Percentiles rank a stretch among this genome's conserved stretches.
Evolutionary conservation across 768 basidiomycete species (phyloP).

Genomic region (Galerina sulciceps): DNA sequence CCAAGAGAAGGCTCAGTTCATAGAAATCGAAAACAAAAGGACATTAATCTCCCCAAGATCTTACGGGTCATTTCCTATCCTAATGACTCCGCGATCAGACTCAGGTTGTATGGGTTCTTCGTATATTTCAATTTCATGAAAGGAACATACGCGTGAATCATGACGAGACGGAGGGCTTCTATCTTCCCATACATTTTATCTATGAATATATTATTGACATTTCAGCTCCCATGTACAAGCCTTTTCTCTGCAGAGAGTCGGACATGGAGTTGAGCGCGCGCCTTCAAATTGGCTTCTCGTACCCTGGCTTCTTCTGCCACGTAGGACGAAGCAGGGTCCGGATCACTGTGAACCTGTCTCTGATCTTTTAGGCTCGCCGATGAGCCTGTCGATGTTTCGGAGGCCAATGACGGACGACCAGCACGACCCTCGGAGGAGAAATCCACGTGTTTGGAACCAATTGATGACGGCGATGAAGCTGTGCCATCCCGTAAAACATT

Average conservation of each 20-base stretch:
- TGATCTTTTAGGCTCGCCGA: constrained; percentile 8
- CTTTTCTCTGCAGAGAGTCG: constrained; percentile 39
- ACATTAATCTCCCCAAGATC: constrained; percentile 10
- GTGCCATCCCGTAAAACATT: neutral
- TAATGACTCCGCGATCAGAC: constrained; percentile 16
- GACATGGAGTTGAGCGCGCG: constrained; percentile 50
- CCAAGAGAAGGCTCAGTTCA: constrained; percentile 3
- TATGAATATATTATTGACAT: neutral
- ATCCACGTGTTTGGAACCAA: neutral
- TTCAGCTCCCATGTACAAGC: constrained; percentile 10
- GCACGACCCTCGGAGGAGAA: neutral
- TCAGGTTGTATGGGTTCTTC: constrained; percentile 2
- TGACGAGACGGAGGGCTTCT: constrained; percentile 10
- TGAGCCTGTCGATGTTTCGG: neutral
- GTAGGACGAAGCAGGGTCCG: constrained; percentile 13
- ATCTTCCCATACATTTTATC: constrained; percentile 4
- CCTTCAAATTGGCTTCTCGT: constrained; percentile 50
- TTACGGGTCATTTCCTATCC: constrained; percentile 4
- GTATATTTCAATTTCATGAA: constrained; percentile 8
- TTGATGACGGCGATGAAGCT: constrained; percentile 2
- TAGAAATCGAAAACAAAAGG: constrained; percentile 4
- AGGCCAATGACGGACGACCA: neutral
- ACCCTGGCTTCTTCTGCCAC: constrained; percentile 25
- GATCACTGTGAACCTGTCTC: constrained; percentile 10
- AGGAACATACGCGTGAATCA: constrained; percentile 2